Percentiles rank a stretch among this genome's conserved stretches.
Evolutionary conservation across 2,329 filamentous ascomycete genomes (phyloP).

Genomic region (Cladobotryum mycophilum): DNA sequence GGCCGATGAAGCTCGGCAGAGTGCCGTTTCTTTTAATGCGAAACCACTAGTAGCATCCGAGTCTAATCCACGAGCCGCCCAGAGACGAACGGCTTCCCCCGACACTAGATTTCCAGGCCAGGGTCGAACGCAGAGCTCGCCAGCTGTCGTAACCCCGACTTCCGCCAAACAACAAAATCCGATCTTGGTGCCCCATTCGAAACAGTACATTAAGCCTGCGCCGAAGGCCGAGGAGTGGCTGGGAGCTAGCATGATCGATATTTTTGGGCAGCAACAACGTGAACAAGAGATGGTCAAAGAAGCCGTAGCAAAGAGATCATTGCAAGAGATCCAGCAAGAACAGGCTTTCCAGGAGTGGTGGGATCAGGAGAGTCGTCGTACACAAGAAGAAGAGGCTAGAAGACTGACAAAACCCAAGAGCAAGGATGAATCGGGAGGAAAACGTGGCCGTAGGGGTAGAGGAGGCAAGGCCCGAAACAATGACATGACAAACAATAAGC

Average conservation of each 20-base stretch:
- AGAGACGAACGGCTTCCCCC: constrained; percentile 50
- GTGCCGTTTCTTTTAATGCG: constrained; percentile 24
- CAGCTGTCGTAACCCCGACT: constrained; percentile 21
- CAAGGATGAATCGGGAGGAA: constrained; percentile 25
- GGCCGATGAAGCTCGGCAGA: constrained; percentile 21
- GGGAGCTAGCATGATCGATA: constrained; percentile 76
- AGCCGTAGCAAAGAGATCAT: constrained; percentile 76
- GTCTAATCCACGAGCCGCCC: constrained; percentile 31
- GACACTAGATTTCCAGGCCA: constrained; percentile 60
- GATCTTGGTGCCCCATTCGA: constrained; percentile 52
- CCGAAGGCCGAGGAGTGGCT: constrained; percentile 57
- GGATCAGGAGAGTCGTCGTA: constrained; percentile 74
- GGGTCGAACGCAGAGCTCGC: constrained; percentile 32
- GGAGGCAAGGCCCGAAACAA: constrained; percentile 22
- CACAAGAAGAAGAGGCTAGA: constrained; percentile 56
- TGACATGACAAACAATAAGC: constrained; percentile 13
- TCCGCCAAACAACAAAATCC: constrained; percentile 28
- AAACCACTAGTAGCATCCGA: constrained; percentile 41
- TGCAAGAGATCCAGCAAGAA: constrained; percentile 94
- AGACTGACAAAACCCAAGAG: constrained; percentile 36
- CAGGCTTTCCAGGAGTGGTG: constrained; percentile 97
- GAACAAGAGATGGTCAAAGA: constrained; percentile 80
- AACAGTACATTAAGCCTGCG: constrained; percentile 51
- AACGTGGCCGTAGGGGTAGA: constrained; percentile 22
- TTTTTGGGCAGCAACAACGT: constrained; percentile 77